phyloP scores from a whole-genome alignment of 129 eudicot species.

The Lactuca sativa region DNA sequence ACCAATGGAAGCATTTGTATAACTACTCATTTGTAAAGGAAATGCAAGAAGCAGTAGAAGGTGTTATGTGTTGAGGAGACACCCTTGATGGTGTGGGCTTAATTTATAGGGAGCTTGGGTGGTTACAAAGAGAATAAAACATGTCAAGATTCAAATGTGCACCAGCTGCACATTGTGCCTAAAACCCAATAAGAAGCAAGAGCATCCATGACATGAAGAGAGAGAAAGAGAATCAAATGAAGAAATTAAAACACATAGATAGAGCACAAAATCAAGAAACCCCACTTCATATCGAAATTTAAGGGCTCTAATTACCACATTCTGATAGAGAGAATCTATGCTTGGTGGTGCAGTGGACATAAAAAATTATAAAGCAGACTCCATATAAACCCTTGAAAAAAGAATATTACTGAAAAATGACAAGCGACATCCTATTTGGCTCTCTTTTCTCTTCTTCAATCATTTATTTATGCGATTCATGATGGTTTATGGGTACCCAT shows the following conservation, averaged over 20 bases:
- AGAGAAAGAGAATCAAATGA: conserved; percentile 44
- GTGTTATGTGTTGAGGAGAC: conserved; percentile 45
- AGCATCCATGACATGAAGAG: conserved; percentile 44
- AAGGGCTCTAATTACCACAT: conserved; percentile 36
- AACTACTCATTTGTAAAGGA: conserved; percentile 65
- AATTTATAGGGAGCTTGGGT: conserved; percentile 59
- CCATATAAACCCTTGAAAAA: conserved; percentile 35
- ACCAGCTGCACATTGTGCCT: conserved; percentile 66
- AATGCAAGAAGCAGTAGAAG: conserved; percentile 37
- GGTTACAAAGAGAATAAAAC: conserved; percentile 35
- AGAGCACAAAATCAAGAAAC: conserved; percentile 30
- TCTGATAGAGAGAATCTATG: conserved; percentile 50
- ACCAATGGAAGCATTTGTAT: conserved; percentile 66
- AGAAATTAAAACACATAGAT: conserved; percentile 18
- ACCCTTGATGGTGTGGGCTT: conserved; percentile 14
- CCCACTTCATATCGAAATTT: conserved; percentile 23
- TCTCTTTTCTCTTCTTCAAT: conserved; percentile 44
- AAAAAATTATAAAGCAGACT: conserved; percentile 36
- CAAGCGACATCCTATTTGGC: conserved; percentile 52
- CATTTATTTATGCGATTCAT: conserved; percentile 62
- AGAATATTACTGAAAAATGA: conserved; percentile 60
- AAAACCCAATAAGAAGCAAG: conserved; percentile 28
- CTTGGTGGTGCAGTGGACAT: conserved; percentile 45
- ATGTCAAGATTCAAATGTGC: conserved; percentile 65
- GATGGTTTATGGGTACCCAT: conserved; percentile 70